Evolutionary conservation across 441 rosid species (phyloP), one percentile per base, ranked within the genome.

Genomic region (Melastoma candidum): DNA sequence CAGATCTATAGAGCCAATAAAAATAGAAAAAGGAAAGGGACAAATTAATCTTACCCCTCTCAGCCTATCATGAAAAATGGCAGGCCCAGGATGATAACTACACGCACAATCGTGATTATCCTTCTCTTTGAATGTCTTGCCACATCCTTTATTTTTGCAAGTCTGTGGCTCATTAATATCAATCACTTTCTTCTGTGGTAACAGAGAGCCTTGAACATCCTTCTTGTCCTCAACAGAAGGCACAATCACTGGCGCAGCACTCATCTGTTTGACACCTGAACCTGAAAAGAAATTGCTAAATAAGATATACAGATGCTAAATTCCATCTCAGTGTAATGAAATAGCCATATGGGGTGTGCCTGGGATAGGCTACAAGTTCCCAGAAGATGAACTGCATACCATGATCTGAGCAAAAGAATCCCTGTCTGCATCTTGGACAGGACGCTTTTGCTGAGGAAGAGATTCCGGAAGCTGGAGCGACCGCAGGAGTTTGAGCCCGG

Each of bases 321-420:
- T 12, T 13, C 8, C 29, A 29, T 3, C 8, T 32, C 8, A 1
- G 41, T 32, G 5, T 32, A 32, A 32, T 32, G 41, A 32, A 32
- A 32, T 32, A 32, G 7, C 8, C 41, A 32, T 32, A 6, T 32
- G 7, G 8, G 5, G 41, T 4, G 41, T 32, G 41, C 41, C 41
- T 8, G 5, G 41, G 41, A 32, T 4, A 32, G 8, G 5, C 8
- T 8, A 32, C 41, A 32, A 32, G 8, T 2, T 32, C 8, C 8
- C 41, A 2, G 57, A 13, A 57, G 8, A 53, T 47, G 59, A 62
- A 54, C 14, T 14, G 56, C 46, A 51, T 83, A 81, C 92, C 98
- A 43, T 93, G 98, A 66, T 84, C 96, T 3, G 98, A 93, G 69
- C 98, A 93, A 74, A 86, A 88, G 84, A 93, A 93, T 51, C 98